These are phyloP conservation scores for Phytophthora niederhauseri DNA, from an alignment of 352 stramenopile genomes.

Conservation along the genomic window DNA sequence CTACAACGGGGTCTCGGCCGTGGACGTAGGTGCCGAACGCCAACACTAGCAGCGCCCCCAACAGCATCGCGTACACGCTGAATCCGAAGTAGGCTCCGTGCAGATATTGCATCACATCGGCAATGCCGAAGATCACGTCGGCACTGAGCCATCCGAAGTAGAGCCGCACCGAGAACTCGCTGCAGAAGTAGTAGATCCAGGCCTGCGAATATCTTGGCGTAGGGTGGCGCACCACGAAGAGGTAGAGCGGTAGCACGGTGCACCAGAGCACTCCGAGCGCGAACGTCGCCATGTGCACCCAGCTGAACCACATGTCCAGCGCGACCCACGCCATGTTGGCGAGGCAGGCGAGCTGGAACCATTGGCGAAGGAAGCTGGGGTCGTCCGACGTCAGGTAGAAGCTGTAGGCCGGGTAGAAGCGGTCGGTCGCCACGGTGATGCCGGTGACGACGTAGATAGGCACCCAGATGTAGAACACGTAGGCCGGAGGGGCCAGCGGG, in stretches of 20 bases:
- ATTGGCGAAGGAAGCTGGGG: conserved; percentile 54
- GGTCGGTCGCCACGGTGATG: conserved; percentile 54
- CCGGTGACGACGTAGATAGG: conserved; percentile 55
- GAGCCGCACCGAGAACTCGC: conserved; percentile 59
- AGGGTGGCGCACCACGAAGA: conserved; percentile 58
- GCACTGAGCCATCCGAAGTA: conserved; percentile 68
- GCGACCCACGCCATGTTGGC: conserved; percentile 55
- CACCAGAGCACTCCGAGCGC: conserved; percentile 68
- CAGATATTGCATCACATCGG: conserved; percentile 56
- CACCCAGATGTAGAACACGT: conserved; percentile 61
- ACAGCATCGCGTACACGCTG: conserved; percentile 46
- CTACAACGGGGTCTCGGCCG: conserved; percentile 53
- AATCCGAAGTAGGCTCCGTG: conserved; percentile 53
- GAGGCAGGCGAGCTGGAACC: conserved; percentile 59
- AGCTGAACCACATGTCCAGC: conserved; percentile 59
- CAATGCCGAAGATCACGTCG: conserved; percentile 46
- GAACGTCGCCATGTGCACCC: conserved; percentile 59
- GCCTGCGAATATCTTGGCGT: conserved; percentile 44
- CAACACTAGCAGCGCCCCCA: conserved; percentile 49
- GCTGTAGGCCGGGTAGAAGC: conserved; percentile 59
- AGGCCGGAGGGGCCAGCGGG: conserved; percentile 50
- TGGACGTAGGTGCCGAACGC: conserved; percentile 57
- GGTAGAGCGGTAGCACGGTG: conserved; percentile 55
- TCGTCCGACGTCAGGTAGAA: conserved; percentile 60
- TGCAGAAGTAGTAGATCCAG: conserved; percentile 63